Percentiles rank a stretch among this genome's conserved stretches.
Conservation (phyloP, 2,329 filamentous ascomycete genomes). For the Apiospora arundinis region DNA sequence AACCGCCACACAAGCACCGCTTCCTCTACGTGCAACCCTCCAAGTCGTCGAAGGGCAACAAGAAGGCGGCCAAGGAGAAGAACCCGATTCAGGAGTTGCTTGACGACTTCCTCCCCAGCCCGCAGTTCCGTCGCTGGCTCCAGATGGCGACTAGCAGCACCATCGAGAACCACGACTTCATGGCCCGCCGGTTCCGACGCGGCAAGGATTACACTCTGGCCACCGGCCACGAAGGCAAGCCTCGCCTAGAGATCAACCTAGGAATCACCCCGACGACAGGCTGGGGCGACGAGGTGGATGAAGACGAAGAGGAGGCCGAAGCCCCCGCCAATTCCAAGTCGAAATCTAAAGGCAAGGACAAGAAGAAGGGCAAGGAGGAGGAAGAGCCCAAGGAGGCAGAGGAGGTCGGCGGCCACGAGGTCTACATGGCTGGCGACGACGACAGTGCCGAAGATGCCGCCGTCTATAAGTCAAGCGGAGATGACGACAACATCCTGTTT, state of each 20-base stretch:
- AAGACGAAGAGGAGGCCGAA: constrained; percentile 47
- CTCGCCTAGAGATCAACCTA: constrained; percentile 85
- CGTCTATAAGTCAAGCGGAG: constrained; percentile 80
- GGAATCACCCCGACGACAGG: constrained; percentile 84
- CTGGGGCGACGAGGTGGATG: constrained; percentile 77
- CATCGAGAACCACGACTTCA: constrained; percentile 75
- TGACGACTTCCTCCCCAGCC: constrained; percentile 81
- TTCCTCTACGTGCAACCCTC: constrained; percentile 79
- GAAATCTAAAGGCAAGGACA: constrained; percentile 38
- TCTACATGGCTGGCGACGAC: constrained; percentile 93
- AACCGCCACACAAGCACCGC: constrained; percentile 93
- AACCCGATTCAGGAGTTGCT: constrained; percentile 78
- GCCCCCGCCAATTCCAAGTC: constrained; percentile 29
- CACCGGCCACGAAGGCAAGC: constrained; percentile 78
- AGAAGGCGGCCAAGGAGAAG: constrained; percentile 39
- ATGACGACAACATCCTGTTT: constrained; percentile 75
- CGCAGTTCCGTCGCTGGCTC: constrained; percentile 89
- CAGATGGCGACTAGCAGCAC: constrained; percentile 78
- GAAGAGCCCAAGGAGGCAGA: constrained; percentile 46
- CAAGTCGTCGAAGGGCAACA: constrained; percentile 32
- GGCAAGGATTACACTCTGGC: constrained; percentile 93
- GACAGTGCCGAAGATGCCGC: constrained; percentile 78
- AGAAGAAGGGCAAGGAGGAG: constrained; percentile 36
- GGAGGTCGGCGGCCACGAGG: constrained; percentile 79
- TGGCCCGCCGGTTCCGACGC: constrained; percentile 86